Percentiles rank a stretch among this genome's conserved stretches.
These are phyloP conservation scores for Silene conica DNA, from an alignment of 148 eudicot species.

Conservation along the genomic window DNA sequence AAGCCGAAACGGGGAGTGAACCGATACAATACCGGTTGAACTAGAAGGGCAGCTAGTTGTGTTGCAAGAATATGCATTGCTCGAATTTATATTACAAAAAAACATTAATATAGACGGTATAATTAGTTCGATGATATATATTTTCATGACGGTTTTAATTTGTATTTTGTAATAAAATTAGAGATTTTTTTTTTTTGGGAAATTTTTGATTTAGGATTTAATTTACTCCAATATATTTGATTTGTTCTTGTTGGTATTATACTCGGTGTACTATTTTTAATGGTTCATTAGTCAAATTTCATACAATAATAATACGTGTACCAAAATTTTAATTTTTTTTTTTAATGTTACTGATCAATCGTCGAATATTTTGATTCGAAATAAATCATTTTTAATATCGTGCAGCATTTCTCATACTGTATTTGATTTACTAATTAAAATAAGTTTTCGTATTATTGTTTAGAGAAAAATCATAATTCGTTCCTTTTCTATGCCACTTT, in stretches of 20 bases:
- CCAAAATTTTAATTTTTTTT: too few relatives aligned
- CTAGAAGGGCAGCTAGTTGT: background rate
- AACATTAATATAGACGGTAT: background rate
- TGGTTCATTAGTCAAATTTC: background rate
- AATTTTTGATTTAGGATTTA: background rate
- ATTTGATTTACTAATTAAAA: too few relatives aligned
- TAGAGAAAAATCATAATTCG: too few relatives aligned
- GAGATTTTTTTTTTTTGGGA: background rate
- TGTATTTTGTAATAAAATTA: too few relatives aligned
- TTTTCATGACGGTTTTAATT: background rate
- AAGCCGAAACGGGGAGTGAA: slow-evolving; percentile 11
- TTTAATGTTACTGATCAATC: too few relatives aligned
- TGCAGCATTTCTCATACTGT: too few relatives aligned
- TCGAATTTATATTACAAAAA: background rate
- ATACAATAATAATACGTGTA: too few relatives aligned
- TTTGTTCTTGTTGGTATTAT: background rate
- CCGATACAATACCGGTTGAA: background rate
- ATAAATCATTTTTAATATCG: too few relatives aligned
- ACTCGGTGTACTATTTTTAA: background rate
- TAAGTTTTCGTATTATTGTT: too few relatives aligned
- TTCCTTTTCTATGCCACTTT: too few relatives aligned
- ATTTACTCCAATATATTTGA: background rate
- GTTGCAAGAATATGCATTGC: background rate
- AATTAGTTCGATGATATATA: background rate
- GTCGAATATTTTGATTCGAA: too few relatives aligned